Percentiles rank a stretch among this genome's conserved stretches.
Evolutionary conservation across 331 rosid genomes (phyloP).

Genomic region (Quercus tomentella): DNA sequence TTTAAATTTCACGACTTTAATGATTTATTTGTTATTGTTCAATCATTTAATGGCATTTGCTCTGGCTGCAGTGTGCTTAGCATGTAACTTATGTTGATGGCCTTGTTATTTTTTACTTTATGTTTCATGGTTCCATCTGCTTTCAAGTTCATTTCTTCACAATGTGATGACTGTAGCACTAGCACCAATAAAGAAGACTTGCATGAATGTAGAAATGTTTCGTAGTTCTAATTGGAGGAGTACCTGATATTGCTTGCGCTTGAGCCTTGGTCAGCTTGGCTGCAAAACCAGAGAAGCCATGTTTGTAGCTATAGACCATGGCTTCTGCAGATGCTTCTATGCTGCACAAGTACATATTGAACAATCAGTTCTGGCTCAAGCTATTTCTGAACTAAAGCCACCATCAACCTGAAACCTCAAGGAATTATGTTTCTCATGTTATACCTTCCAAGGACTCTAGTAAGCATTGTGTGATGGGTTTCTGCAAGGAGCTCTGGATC

Average conservation of each 20-base stretch:
- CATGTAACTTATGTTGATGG: not conserved
- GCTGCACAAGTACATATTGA: conserved; percentile 6
- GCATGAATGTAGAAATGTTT: not conserved
- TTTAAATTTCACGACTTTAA: not conserved
- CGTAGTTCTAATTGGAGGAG: not conserved
- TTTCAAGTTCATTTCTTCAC: not conserved
- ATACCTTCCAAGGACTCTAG: conserved; percentile 36
- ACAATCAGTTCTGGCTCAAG: not conserved
- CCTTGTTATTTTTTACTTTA: not conserved
- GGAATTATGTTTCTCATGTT: not conserved
- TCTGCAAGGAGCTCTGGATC: conserved; percentile 23
- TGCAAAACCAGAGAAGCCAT: conserved; percentile 44
- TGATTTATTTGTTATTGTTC: not conserved
- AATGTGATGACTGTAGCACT: not conserved
- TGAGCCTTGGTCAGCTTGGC: conserved; percentile 38
- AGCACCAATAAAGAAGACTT: not conserved
- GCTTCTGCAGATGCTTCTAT: conserved; percentile 28
- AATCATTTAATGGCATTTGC: not conserved
- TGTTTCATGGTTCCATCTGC: not conserved
- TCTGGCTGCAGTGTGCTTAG: not conserved
- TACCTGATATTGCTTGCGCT: conserved; percentile 34
- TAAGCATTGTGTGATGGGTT: conserved; percentile 29
- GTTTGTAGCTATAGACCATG: conserved; percentile 36
- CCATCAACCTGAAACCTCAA: not conserved
- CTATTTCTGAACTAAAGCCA: not conserved